These are phyloP conservation scores for Earliella scabrosa DNA, from an alignment of 1,284 basidiomycete species.

Conservation along the genomic window DNA sequence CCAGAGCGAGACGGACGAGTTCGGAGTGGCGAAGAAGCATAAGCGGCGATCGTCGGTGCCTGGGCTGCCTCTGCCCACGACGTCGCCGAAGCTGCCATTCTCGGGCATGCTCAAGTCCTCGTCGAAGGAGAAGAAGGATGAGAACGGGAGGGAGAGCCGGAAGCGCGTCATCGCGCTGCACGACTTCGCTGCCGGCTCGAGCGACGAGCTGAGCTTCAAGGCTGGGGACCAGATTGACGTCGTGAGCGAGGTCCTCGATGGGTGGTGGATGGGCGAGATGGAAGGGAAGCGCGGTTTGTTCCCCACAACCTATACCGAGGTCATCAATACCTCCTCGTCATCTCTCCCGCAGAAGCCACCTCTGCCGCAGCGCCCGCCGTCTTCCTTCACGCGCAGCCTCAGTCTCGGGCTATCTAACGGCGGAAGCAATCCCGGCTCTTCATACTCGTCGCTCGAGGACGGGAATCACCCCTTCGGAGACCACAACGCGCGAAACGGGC, in stretches of 20 bases:
- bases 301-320: conserved; percentile 74
- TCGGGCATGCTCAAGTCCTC: conserved; percentile 52
- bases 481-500: conserved; percentile 49
- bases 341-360: conserved; percentile 30
- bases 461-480: conserved; percentile 46
- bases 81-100: conserved; percentile 45
- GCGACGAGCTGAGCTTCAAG: conserved; percentile 78
- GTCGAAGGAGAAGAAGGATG: conserved; percentile 37
- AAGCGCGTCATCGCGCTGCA: conserved; percentile 73
- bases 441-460: conserved; percentile 21
- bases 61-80: conserved; percentile 35
- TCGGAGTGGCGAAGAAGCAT: conserved; percentile 24
- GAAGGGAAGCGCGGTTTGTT: conserved; percentile 75
- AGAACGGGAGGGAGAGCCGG: conserved; percentile 32
- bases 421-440: conserved; percentile 15
- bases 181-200: conserved; percentile 67
- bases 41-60: conserved; percentile 17
- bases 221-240: conserved; percentile 77
- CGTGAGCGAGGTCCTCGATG: conserved; percentile 76
- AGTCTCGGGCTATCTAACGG: conserved; percentile 15
- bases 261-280: conserved; percentile 86
- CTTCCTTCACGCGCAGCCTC: conserved; percentile 15
- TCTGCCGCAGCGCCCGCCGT: conserved; percentile 33
- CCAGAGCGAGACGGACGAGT: conserved; percentile 34
- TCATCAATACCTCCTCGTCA: conserved; percentile 36